Evolutionary conservation across 352 stramenopile species (phyloP).

Genomic region (Phytophthora sp.): DNA sequence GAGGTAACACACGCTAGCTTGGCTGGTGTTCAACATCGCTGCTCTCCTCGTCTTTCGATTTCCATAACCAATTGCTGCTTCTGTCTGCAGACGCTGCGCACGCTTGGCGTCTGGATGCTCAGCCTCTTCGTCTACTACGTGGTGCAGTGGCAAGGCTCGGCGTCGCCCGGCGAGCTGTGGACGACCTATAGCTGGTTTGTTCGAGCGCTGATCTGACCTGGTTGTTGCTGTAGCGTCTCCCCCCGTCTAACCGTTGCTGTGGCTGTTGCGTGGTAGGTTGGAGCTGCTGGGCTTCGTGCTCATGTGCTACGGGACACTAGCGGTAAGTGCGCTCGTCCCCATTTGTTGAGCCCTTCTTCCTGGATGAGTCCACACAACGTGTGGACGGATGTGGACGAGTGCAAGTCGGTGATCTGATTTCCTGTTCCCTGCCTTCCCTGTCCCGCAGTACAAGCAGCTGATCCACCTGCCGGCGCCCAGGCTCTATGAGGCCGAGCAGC

Average conservation of each 20-base stretch:
- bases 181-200: conserved; percentile 73
- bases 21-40: conserved; percentile 4
- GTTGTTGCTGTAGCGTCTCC: neutral
- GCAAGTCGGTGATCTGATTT: conserved; percentile 4
- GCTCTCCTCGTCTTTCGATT: conserved; percentile 8
- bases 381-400: neutral
- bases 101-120: conserved; percentile 80
- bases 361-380: conserved; percentile 1
- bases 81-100: conserved; percentile 66
- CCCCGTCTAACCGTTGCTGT: neutral
- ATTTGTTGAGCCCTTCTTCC: neutral
- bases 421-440: neutral
- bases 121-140: conserved; percentile 85
- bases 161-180: conserved; percentile 75
- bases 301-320: conserved; percentile 81
- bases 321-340: conserved; percentile 50
- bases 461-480: conserved; percentile 49
- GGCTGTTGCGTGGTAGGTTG: conserved; percentile 46
- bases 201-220: neutral
- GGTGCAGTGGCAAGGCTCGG: conserved; percentile 60
- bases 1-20: conserved; percentile 56
- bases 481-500: conserved; percentile 64
- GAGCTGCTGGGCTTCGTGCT: conserved; percentile 76
- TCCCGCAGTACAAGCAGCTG: conserved; percentile 82
- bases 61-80: conserved; percentile 16